Percentiles rank a stretch among this genome's conserved stretches.
These are phyloP conservation scores for Podaxis carcinomalis DNA, from an alignment of 768 basidiomycete genomes.

Conservation along the genomic window DNA sequence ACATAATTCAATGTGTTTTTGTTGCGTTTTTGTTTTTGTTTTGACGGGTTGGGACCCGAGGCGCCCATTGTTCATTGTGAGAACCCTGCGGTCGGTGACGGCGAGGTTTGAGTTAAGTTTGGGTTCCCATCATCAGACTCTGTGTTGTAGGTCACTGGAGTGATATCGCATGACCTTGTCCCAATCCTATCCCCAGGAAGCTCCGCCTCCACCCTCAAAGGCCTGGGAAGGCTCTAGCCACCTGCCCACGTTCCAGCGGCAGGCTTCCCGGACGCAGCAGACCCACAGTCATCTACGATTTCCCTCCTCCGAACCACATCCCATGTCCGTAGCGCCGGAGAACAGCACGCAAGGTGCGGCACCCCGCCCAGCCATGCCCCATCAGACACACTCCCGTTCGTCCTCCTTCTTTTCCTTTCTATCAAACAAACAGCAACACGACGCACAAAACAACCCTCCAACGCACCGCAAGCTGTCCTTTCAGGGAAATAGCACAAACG, in stretches of 20 bases:
- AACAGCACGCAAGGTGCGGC: slow-evolving; percentile 8
- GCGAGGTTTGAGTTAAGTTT: not conserved
- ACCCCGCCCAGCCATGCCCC: slow-evolving; percentile 17
- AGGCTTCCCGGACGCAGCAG: slow-evolving; percentile 7
- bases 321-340: slow-evolving; percentile 13
- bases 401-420: slow-evolving; percentile 65
- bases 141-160: not conserved
- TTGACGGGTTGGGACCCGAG: not conserved
- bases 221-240: not conserved
- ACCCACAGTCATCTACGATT: slow-evolving; percentile 17
- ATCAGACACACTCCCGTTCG: slow-evolving; percentile 44
- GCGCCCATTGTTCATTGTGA: not conserved
- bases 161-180: slow-evolving; percentile 12
- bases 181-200: slow-evolving; percentile 10
- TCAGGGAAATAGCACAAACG: slow-evolving; percentile 11
- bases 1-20: not conserved
- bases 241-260: not conserved
- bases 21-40: not conserved
- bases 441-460: not conserved
- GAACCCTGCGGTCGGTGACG: too few relatives aligned
- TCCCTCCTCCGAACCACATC: slow-evolving; percentile 16
- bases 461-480: not conserved
- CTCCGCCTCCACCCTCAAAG: not conserved
- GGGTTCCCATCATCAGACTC: not conserved
- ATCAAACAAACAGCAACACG: slow-evolving; percentile 25